These are phyloP conservation scores for Yarrowia sp. DNA, from an alignment of 805 yeast species.

Conservation along the genomic window DNA sequence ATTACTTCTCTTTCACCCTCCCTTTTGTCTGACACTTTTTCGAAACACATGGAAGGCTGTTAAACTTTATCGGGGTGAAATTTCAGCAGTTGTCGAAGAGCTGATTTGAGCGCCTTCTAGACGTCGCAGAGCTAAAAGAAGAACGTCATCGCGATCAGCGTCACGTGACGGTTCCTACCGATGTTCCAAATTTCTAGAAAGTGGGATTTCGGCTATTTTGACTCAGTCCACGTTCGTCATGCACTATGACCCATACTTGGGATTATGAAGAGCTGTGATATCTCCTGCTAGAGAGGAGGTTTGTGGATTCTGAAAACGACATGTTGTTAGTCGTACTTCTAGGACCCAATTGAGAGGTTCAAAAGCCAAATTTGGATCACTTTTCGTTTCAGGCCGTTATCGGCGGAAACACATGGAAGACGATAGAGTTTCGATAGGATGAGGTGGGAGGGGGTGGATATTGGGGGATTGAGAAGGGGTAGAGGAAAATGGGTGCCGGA, in stretches of 20 bases:
- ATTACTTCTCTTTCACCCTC: background rate
- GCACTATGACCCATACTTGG: constrained; percentile 32
- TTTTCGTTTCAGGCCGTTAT: constrained; percentile 4
- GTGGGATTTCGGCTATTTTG: background rate
- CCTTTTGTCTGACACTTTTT: background rate
- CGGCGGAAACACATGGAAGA: constrained; percentile 26
- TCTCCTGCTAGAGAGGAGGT: background rate
- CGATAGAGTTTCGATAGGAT: constrained; percentile 18
- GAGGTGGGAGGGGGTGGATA: background rate
- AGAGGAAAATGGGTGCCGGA: too few species aligned
- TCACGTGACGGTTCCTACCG: background rate
- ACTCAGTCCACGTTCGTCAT: constrained; percentile 16
- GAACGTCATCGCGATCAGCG: background rate
- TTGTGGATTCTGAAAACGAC: background rate
- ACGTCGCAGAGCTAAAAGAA: background rate
- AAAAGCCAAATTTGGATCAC: background rate
- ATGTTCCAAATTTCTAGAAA: background rate
- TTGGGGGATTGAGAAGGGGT: background rate
- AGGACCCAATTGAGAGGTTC: background rate
- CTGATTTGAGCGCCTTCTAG: background rate
- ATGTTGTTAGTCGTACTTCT: background rate
- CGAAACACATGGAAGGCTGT: constrained; percentile 23
- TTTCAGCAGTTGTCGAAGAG: background rate
- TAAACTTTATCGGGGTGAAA: constrained; percentile 11
- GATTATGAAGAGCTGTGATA: background rate